Base-by-base conservation (phyloP, 179 eudicot genomes). In the Amaranthus tricolor region DNA sequence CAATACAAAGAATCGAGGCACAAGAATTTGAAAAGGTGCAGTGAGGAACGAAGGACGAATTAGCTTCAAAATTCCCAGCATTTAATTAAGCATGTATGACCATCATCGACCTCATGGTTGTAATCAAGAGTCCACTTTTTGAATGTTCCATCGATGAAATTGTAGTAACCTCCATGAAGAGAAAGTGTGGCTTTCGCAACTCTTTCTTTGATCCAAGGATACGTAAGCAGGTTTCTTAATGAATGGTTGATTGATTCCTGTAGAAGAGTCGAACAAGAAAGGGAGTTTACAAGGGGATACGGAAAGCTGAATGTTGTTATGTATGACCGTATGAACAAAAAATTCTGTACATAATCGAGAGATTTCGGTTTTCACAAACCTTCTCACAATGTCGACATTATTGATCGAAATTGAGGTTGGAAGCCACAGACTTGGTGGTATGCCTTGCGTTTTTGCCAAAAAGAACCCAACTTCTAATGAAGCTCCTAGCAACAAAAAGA, bases 51-150 rank as follows among this genome's bases (percentile, higher is more conserved):
- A 69, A 70, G 68, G 64, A n/a, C 44, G 43, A 24, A 74, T 77
- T 73, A 81, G 52, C 55, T 55, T 97, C 97, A 95, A 74, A 86
- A 85, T 76, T 95, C 97, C 47, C 85, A 83, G 78, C 81, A 71
- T 73, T 81, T 87, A 54, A 92, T 56, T 5, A 88, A 76, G 80
- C 45, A 84, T 20, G 57, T 78, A n/a, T 10, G 51, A 17, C 78
- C 81, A 11, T 74, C 78, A 45, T 75, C 81, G 74, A 62, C 73
- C 66, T 73, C 74, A 21, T 59, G 61, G 56, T 64, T 76, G 47
- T 40, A 90, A 79, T 95, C 92, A 63, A 95, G 90, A n/a, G 93
- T 89, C 99, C 99, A 95, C 77, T 88, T 95, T 75, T 95, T 97
- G 56, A 93, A 95, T 24, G 97, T 86, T 79, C 99, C 93, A 50